Base-by-base conservation (phyloP, 306 rosid species). In the Hylodesmum podocarpum region DNA sequence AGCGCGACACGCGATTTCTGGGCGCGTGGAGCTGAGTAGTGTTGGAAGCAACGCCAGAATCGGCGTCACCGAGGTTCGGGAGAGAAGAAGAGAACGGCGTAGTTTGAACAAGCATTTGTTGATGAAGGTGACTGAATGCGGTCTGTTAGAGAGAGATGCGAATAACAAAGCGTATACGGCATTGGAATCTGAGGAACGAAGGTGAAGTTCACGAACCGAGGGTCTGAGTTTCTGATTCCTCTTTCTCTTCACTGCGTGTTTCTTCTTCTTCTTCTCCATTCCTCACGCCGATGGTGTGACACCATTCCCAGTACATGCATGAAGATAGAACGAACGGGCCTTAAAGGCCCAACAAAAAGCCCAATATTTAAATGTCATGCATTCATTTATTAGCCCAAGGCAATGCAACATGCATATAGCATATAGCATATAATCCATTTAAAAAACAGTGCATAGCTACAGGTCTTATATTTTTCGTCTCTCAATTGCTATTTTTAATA, bases 1-100 rank as follows among this genome's bases (percentile, higher is more conserved):
- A 2, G 70, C 82, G 25, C 28, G 84, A 78, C 78, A 25, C 15
- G 66, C 89, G 14, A 85, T 59, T 25, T 72, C 66, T 9, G 87
- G 15, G 13, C 37, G 33, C 29, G 58, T 53, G 68, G 89, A 87
- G 61, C 53, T 37, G 55, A 91, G 81, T 43, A 93, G 90, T 24
- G 86, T 24, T 13, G 97, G 98, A 37, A 93, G 86, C 33, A 93
- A 67, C 13, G 98, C 86, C 61, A 89, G 66, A 44, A 88, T 59
- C 66, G 89, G 81, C 41, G 43, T 61, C 43, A 80, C 14, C 4
- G 81, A 41, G 63, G 73, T 27, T 9, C n/a, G 54, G 12, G 86
- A 84, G 64, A 65, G 72, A 75, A 80, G 80, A 79, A 77, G 65
- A n/a, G 83, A 75, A 61, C 24, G 72, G 61, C 65, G 87, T 80